phyloP scores from a whole-genome alignment of 257 asterid species.

The Solanum lycopersicoides region DNA sequence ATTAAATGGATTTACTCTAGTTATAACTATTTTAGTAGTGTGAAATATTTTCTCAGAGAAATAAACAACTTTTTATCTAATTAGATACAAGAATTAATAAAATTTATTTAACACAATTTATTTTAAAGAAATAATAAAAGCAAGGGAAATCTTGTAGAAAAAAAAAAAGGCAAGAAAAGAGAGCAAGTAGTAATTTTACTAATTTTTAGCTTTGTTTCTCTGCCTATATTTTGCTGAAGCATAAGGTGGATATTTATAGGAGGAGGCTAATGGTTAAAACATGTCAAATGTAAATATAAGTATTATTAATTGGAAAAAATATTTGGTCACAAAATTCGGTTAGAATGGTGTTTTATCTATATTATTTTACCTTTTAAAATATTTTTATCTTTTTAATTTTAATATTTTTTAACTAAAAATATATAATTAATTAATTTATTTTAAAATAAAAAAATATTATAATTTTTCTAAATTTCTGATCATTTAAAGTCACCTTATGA shows the following conservation, averaged over 20 bases:
- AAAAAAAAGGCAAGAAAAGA: background rate
- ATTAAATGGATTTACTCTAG: too few relatives aligned
- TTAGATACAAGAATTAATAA: background rate
- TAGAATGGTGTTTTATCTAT: too few relatives aligned
- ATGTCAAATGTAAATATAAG: background rate
- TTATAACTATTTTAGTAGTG: background rate
- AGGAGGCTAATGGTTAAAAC: background rate
- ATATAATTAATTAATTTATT: too few relatives aligned
- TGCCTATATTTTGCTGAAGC: background rate
- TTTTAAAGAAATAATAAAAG: background rate
- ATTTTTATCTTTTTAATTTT: too few relatives aligned
- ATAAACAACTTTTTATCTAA: too few relatives aligned
- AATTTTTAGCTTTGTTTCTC: background rate
- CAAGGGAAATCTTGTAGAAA: background rate
- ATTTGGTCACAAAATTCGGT: fast-evolving
- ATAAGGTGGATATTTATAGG: background rate
- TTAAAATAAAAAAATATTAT: too few relatives aligned
- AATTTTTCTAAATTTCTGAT: too few relatives aligned
- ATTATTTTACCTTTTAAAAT: too few relatives aligned
- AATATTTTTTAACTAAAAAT: too few relatives aligned
- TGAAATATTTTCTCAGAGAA: background rate
- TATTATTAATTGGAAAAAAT: too few relatives aligned
- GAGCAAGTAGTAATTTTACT: background rate
- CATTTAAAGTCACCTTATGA: background rate
- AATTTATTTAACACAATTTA: background rate